Evolutionary conservation across 108 stramenopile species (phyloP), one percentile per base, ranked within the genome.

Genomic region (Halocafeteria seosinensis): DNA sequence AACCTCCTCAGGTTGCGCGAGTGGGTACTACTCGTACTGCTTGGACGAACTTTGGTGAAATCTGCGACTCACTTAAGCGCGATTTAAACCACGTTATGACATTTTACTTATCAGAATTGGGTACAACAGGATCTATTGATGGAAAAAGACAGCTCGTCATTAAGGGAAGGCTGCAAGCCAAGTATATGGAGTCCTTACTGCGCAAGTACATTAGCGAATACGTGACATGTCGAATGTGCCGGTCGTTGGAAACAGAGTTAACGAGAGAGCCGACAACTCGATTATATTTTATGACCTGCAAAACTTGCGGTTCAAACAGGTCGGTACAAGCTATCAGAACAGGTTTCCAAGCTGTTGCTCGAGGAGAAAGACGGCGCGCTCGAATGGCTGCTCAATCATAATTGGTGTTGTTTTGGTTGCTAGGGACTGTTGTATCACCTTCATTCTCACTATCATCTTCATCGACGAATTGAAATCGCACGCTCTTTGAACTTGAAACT

Each of bases 181-280:
- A 94, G 78, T 94, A 93, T 76, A 95, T 99, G 70, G 94, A 96
- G 68, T 85, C 82, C 50, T 82, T 99, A 74, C 83, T 99, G 57
- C 73, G 90, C 50, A 96, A 96, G 77, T 99, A 99, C 69, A 94
- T 99, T 51, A 86, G 85, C 55, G 94, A 94, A 75, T 99, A 99
- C 76, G 98, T 99, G 35, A 93, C 92, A 50, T 99, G 98, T 75
- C 86, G 88, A 68, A 96, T 94, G 92, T 99, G 98, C 71, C 85
- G 90, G 31, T 87, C 85, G 50, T 84, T 92, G 34, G 88, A 92
- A 68, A 99, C 98, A 38, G 86, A 88, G 34, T 73, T 99, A 50
- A 76, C 82, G 36, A 87, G 90, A 75, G 92, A 99, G 77, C 67
- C 75, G 31, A 87, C 81, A 38, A 78, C 81, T 58, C 84, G 94